These are phyloP conservation scores for Calophaca sinica DNA, from an alignment of 306 rosid genomes.

Conservation along the genomic window DNA sequence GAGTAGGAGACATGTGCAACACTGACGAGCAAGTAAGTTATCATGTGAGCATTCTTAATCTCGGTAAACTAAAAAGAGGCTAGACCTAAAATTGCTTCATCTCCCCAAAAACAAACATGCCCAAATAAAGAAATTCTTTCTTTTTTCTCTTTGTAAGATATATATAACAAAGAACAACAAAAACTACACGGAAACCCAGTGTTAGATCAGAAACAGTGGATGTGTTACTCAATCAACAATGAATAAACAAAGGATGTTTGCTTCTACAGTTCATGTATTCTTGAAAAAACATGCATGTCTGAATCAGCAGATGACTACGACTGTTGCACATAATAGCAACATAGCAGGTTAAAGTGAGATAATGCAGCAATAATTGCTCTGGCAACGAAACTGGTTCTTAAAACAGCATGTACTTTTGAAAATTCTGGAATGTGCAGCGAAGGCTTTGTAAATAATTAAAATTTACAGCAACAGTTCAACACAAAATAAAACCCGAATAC, in stretches of 20 bases:
- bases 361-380: constrained; percentile 24
- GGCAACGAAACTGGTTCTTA: constrained; percentile 32
- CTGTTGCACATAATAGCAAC: neutral
- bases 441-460: constrained; percentile 39
- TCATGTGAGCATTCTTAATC: constrained; percentile 10
- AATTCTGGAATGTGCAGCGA: constrained; percentile 12
- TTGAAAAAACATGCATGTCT: neutral
- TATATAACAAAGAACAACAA: neutral
- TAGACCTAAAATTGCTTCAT: neutral
- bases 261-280: constrained; percentile 6
- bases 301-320: constrained; percentile 23
- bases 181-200: neutral
- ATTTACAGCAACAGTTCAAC: constrained; percentile 45
- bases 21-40: neutral
- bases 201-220: constrained; percentile 14
- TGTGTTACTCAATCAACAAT: constrained; percentile 1
- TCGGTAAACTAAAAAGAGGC: neutral
- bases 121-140: neutral
- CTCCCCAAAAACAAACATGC: neutral
- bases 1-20: constrained; percentile 14
- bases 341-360: constrained; percentile 30
- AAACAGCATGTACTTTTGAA: constrained; percentile 5
- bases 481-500: constrained; percentile 40
- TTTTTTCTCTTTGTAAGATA: constrained; percentile 21
- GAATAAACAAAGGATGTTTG: constrained; percentile 8